phyloP scores from a whole-genome alignment of 176 grass and related monocot genomes.

The Miscanthus lutarioriparius region DNA sequence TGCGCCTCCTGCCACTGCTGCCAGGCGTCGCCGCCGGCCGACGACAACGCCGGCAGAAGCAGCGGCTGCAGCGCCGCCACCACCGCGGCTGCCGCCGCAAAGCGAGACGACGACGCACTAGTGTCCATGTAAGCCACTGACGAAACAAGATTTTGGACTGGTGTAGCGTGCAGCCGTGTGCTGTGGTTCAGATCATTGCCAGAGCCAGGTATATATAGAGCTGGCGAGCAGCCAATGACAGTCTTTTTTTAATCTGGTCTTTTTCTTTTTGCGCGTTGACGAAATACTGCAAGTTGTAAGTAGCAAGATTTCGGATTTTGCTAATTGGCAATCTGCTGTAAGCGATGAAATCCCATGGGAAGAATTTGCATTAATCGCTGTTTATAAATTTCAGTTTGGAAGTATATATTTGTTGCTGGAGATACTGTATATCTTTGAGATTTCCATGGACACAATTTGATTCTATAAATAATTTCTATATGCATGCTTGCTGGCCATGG shows the following conservation, averaged over 20 bases:
- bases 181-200: background rate
- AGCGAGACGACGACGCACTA: background rate
- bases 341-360: background rate
- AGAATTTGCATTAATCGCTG: background rate
- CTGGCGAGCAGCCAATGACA: background rate
- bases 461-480: background rate
- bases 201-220: background rate
- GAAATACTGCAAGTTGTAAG: no score
- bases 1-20: conserved; percentile 3
- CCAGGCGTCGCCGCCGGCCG: background rate
- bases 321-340: background rate
- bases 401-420: background rate
- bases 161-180: background rate
- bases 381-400: background rate
- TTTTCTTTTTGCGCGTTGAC: background rate
- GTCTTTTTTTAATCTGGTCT: background rate
- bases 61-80: background rate
- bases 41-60: background rate
- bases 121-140: background rate
- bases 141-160: background rate
- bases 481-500: background rate
- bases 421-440: background rate
- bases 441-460: background rate
- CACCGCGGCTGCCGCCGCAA: background rate
- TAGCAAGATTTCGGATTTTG: background rate